A percentile compares a stretch with the other conserved stretches of the same genome.
Evolutionary conservation across 2,329 filamentous ascomycete genomes (phyloP).

Genomic region (Fusarium tricinctum): DNA sequence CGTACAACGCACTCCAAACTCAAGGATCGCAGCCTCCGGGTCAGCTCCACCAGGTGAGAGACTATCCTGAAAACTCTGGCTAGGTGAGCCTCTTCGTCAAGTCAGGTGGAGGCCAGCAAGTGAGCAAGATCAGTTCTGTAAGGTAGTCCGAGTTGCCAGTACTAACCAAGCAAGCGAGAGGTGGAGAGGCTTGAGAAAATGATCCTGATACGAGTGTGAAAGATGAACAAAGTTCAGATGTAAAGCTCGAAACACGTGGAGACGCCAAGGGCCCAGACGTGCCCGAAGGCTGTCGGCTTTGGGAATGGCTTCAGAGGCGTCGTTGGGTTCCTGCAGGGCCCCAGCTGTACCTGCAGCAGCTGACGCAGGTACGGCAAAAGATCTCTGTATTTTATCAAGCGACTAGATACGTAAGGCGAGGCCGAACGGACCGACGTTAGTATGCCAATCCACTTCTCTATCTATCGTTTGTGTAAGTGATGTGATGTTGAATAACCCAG

Average conservation of each 20-base stretch:
- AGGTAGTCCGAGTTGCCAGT: constrained; percentile 2
- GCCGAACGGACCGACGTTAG: constrained; percentile 3
- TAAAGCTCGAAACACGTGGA: constrained; percentile 29
- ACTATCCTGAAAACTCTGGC: constrained; percentile 11
- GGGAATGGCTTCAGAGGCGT: constrained; percentile 12
- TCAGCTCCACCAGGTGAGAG: constrained; percentile 16
- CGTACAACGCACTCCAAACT: constrained; percentile 4
- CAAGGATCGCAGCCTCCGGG: neutral
- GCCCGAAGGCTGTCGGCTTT: constrained; percentile 30
- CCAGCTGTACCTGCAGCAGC: constrained; percentile 30
- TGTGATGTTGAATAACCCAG: neutral
- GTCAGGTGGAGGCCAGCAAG: constrained; percentile 1
- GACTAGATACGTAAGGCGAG: constrained; percentile 4
- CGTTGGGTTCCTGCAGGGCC: constrained; percentile 20
- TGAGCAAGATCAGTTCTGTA: constrained; percentile 2
- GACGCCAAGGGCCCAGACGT: constrained; percentile 32
- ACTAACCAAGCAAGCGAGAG: constrained; percentile 6
- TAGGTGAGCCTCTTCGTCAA: constrained; percentile 8
- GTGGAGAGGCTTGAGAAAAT: constrained; percentile 4
- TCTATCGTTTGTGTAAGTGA: neutral
- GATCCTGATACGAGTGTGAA: constrained; percentile 13
- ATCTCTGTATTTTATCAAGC: neutral
- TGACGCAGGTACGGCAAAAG: constrained; percentile 23
- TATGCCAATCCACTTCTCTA: neutral
- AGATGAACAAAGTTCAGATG: constrained; percentile 9